Percentiles rank a stretch among this genome's conserved stretches.
phyloP scores from a whole-genome alignment of 768 basidiomycete genomes.

The Rubroboletus pulcherrimus region DNA sequence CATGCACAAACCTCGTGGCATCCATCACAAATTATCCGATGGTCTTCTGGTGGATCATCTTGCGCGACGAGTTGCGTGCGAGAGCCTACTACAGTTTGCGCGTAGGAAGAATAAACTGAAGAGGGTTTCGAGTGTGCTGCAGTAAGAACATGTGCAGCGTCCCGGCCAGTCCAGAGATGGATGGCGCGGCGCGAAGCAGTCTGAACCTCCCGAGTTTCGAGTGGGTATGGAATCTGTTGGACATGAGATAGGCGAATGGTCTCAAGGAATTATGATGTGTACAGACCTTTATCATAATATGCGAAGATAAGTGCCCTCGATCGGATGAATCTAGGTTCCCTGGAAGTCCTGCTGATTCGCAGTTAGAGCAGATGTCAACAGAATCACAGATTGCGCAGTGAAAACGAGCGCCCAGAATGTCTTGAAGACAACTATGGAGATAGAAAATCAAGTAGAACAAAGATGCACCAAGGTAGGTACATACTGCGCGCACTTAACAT shows the following conservation, averaged over 20 bases:
- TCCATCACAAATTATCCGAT: slow-evolving; percentile 56
- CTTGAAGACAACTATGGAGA: slow-evolving; percentile 67
- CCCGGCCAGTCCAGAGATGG: slow-evolving; percentile 71
- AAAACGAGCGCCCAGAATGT: slow-evolving; percentile 89
- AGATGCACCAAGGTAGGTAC: slow-evolving; percentile 26
- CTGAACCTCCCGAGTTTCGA: slow-evolving; percentile 70
- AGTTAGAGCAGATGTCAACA: slow-evolving; percentile 83
- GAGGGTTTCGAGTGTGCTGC: slow-evolving; percentile 48
- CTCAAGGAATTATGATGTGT: not conserved
- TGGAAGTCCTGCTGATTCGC: slow-evolving; percentile 81
- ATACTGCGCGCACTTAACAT: slow-evolving; percentile 84
- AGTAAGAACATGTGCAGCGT: slow-evolving; percentile 59
- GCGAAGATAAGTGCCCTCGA: slow-evolving; percentile 76
- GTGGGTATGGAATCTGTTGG: slow-evolving; percentile 77
- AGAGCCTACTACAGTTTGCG: slow-evolving; percentile 63
- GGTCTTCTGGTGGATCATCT: slow-evolving; percentile 40
- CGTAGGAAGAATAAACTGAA: slow-evolving; percentile 60
- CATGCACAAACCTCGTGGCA: slow-evolving; percentile 52
- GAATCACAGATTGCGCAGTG: slow-evolving; percentile 88
- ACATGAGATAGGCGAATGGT: slow-evolving; percentile 1
- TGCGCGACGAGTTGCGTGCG: slow-evolving; percentile 33
- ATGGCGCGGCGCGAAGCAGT: slow-evolving; percentile 72
- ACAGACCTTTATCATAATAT: slow-evolving; percentile 90
- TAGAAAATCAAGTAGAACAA: not conserved
- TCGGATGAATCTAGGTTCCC: slow-evolving; percentile 76